phyloP scores from a whole-genome alignment of 495 filamentous ascomycete species.

The Aspergillus ellipticus region DNA sequence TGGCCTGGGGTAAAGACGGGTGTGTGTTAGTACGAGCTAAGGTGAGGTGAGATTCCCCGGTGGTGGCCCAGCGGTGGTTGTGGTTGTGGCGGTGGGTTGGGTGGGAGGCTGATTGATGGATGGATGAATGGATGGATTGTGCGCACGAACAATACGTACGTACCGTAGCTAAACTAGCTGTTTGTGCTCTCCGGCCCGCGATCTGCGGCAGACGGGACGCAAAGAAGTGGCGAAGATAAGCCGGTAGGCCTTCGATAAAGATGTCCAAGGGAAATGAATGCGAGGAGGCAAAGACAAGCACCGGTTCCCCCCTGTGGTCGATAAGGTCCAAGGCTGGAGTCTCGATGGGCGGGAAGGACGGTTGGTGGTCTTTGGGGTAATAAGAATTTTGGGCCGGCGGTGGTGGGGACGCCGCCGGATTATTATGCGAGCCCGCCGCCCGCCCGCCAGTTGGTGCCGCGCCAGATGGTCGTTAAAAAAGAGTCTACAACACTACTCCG shows the following conservation, averaged over 20 bases:
- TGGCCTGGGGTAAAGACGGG: neutral
- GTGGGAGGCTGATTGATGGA: no score
- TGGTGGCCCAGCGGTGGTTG: neutral
- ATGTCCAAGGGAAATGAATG: conserved; percentile 7
- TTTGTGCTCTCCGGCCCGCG: conserved; percentile 7
- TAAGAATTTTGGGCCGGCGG: conserved; percentile 24
- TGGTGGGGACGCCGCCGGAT: conserved; percentile 15
- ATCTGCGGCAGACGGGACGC: conserved; percentile 12
- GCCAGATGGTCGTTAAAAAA: no score
- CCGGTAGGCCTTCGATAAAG: conserved; percentile 15
- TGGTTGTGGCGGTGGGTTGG: neutral
- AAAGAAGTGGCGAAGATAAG: conserved; percentile 10
- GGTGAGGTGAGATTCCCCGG: no score
- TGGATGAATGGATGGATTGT: conserved; percentile 8
- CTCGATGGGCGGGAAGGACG: conserved; percentile 9
- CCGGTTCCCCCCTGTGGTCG: conserved; percentile 16
- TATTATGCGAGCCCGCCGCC: conserved; percentile 7
- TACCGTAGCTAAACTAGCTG: conserved; percentile 9
- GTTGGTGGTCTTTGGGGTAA: conserved; percentile 10
- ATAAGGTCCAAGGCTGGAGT: conserved; percentile 16
- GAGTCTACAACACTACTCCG: no score
- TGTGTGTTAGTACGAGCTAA: neutral
- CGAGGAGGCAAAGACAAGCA: neutral
- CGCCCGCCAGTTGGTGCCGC: neutral
- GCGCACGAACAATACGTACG: conserved; percentile 14